phyloP scores from a whole-genome alignment of 352 stramenopile genomes.

The Phytophthora nicotianae region DNA sequence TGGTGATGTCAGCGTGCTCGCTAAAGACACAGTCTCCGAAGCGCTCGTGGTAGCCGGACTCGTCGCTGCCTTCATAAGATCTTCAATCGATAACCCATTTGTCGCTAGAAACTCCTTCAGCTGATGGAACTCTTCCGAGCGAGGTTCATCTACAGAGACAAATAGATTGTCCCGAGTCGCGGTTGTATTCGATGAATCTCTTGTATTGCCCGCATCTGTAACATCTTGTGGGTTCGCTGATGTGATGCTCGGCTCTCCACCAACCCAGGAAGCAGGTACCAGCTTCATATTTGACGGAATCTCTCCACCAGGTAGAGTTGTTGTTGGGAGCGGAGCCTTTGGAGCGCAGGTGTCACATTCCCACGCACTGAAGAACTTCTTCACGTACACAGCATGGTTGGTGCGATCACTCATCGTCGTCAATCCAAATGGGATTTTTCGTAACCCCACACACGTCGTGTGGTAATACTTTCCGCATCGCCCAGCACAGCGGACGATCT shows the following conservation, averaged over 20 bases:
- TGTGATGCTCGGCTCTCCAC: conserved; percentile 11
- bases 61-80: conserved; percentile 69
- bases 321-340: conserved; percentile 7
- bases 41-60: conserved; percentile 46
- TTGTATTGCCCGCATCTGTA: conserved; percentile 8
- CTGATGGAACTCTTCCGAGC: conserved; percentile 54
- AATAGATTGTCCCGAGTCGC: conserved; percentile 3
- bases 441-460: conserved; percentile 75
- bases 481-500: conserved; percentile 67
- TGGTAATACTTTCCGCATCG: conserved; percentile 66
- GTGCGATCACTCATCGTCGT: conserved; percentile 84
- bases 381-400: conserved; percentile 79
- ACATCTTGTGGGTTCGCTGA: conserved; percentile 37
- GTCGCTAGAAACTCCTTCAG: conserved; percentile 64
- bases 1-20: conserved; percentile 19
- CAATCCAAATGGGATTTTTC: conserved; percentile 82
- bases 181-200: background rate
- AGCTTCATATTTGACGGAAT: conserved; percentile 55
- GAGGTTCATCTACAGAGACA: conserved; percentile 8
- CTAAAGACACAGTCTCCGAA: conserved; percentile 12
- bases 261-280: conserved; percentile 49
- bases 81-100: conserved; percentile 73
- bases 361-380: conserved; percentile 86
- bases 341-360: conserved; percentile 64
- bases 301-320: conserved; percentile 13